Percentiles rank a stretch among this genome's conserved stretches.
Conservation (phyloP, 2,329 filamentous ascomycete species). For the Coleophoma crateriformis region DNA sequence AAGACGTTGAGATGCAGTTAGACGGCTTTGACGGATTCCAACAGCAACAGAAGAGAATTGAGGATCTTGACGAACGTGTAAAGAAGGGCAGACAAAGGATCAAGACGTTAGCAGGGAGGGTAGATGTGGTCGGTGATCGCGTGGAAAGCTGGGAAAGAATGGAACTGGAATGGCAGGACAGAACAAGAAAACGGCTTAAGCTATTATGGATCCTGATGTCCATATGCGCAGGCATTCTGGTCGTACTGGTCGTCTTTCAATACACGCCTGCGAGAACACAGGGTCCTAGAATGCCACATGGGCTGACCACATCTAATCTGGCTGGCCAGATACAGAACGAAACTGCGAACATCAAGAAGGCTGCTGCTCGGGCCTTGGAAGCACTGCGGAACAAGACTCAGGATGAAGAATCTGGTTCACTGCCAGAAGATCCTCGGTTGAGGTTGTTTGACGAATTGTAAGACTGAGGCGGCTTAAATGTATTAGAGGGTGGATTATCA, state of each 20-base stretch:
- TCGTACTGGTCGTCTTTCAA: conserved; percentile 36
- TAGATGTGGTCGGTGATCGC: conserved; percentile 56
- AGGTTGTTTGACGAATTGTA: conserved; percentile 26
- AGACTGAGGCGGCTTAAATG: background rate
- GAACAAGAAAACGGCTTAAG: conserved; percentile 56
- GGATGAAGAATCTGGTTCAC: conserved; percentile 3
- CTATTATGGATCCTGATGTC: conserved; percentile 57
- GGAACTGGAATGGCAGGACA: conserved; percentile 64
- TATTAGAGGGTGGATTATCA: conserved; percentile 11
- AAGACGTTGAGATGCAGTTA: conserved; percentile 49
- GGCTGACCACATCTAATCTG: conserved; percentile 10
- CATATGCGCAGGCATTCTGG: conserved; percentile 34
- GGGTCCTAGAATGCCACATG: conserved; percentile 5
- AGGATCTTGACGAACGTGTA: conserved; percentile 56
- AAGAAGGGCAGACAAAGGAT: conserved; percentile 54
- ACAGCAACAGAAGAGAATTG: conserved; percentile 58
- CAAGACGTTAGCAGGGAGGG: conserved; percentile 51
- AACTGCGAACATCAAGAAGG: conserved; percentile 7
- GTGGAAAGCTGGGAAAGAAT: conserved; percentile 64
- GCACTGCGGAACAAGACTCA: conserved; percentile 4
- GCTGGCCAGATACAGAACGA: conserved; percentile 11
- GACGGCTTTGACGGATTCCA: conserved; percentile 56
- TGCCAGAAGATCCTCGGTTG: conserved; percentile 22
- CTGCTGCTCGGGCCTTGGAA: conserved; percentile 6
- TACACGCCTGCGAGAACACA: conserved; percentile 12